Evolutionary conservation across 2,329 filamentous ascomycete species (phyloP).

Genomic region (Pseudofabraea citricarpa): DNA sequence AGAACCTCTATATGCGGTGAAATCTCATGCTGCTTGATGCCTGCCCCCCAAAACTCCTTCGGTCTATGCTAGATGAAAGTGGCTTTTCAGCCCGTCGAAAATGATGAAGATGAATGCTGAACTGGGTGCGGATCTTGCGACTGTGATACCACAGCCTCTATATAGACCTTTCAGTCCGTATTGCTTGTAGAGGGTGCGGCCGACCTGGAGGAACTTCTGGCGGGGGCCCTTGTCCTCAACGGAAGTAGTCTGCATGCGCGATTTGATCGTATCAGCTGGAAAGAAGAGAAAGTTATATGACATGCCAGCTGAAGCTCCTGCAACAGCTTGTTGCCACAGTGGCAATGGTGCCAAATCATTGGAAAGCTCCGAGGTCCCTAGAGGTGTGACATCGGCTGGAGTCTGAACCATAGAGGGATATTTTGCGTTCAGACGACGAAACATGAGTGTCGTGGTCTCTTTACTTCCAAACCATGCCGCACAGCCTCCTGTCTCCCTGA

Average conservation of each 20-base stretch:
- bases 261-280: slow-evolving; percentile 96
- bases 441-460: slow-evolving; percentile 70
- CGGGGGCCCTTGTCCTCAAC: slow-evolving; percentile 40
- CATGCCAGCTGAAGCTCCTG: slow-evolving; percentile 84
- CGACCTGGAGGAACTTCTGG: slow-evolving; percentile 69
- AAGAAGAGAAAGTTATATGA: slow-evolving; percentile 97
- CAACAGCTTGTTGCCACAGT: slow-evolving; percentile 80
- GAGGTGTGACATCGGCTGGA: not conserved
- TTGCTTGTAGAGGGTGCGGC: slow-evolving; percentile 70
- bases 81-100: slow-evolving; percentile 77
- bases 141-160: slow-evolving; percentile 91
- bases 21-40: too few species aligned
- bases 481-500: slow-evolving; percentile 88
- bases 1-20: too few species aligned
- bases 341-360: slow-evolving; percentile 53
- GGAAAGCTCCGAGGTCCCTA: not conserved
- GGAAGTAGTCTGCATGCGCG: slow-evolving; percentile 88
- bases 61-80: slow-evolving; percentile 47
- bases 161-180: slow-evolving; percentile 84
- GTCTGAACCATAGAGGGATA: slow-evolving; percentile 31
- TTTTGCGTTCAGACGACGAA: slow-evolving; percentile 53
- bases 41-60: not conserved
- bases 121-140: slow-evolving; percentile 80
- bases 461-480: slow-evolving; percentile 95
- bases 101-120: slow-evolving; percentile 98